phyloP scores from a whole-genome alignment of 169 alveolate genomes.

The Plasmodium sp. region DNA sequence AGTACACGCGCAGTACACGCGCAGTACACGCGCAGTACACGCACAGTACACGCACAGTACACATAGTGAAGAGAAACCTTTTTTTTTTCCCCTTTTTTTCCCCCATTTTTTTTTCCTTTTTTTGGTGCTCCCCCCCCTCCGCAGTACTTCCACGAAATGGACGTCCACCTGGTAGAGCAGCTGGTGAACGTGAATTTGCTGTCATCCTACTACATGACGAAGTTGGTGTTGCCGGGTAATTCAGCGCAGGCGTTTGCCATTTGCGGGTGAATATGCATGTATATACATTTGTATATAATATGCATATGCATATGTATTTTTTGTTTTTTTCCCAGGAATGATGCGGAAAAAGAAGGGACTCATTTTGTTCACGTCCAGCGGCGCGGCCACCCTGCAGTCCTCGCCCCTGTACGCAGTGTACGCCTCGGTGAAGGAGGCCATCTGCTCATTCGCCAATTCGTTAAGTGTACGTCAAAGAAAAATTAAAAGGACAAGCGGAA shows the following conservation, averaged over 20 bases:
- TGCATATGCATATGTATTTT: not conserved
- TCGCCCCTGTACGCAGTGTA: constrained; percentile 78
- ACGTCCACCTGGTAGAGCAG: constrained; percentile 75
- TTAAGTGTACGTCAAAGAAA: constrained; percentile 23
- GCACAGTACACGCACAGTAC: too few species aligned
- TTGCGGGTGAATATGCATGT: not conserved
- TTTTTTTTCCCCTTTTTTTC: not conserved
- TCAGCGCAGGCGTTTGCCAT: not conserved
- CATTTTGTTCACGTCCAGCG: constrained; percentile 78
- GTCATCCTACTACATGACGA: constrained; percentile 77
- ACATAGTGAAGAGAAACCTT: not conserved
- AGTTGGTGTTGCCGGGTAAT: constrained; percentile 68
- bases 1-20: too few species aligned
- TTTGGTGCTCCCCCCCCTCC: not conserved
- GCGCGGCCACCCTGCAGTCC: constrained; percentile 74
- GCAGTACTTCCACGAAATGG: constrained; percentile 77
- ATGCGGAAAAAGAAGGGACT: constrained; percentile 74
- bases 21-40: not conserved
- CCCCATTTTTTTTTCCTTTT: not conserved
- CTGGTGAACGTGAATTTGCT: constrained; percentile 77
- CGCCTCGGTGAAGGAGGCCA: constrained; percentile 78
- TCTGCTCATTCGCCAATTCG: constrained; percentile 72
- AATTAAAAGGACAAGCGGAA: not conserved
- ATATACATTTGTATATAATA: not conserved
- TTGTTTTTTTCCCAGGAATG: not conserved